phyloP scores from a whole-genome alignment of 2,329 filamentous ascomycete genomes.

The Arthrinium phaeospermum region DNA sequence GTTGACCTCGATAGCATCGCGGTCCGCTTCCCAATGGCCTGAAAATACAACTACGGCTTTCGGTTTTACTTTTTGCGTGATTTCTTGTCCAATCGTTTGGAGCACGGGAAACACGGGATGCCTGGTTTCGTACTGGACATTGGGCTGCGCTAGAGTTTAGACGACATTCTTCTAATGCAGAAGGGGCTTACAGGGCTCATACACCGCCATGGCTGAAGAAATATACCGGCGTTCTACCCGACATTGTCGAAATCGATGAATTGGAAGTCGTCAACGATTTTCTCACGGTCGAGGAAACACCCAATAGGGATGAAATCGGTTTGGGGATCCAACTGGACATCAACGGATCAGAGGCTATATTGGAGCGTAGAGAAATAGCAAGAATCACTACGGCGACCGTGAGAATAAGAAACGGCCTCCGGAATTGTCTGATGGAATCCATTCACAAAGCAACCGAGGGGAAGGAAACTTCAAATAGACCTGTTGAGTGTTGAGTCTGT shows the following conservation, averaged over 20 bases:
- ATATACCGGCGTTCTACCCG: slow-evolving; percentile 48
- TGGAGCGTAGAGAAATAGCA: slow-evolving; percentile 33
- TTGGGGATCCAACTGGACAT: slow-evolving; percentile 29
- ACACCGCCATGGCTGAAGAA: slow-evolving; percentile 59
- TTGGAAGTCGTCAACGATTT: not conserved
- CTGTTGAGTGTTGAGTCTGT: not conserved
- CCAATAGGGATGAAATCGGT: slow-evolving; percentile 26
- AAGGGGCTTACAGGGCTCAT: slow-evolving; percentile 31
- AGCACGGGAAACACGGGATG: slow-evolving; percentile 72
- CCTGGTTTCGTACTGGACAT: slow-evolving; percentile 69
- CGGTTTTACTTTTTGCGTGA: slow-evolving; percentile 64
- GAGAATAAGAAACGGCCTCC: slow-evolving; percentile 26
- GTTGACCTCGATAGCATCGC: slow-evolving; percentile 60
- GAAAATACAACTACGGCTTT: slow-evolving; percentile 69
- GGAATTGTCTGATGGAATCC: not conserved
- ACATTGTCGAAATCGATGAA: slow-evolving; percentile 29
- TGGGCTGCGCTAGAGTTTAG: slow-evolving; percentile 50
- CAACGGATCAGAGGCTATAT: slow-evolving; percentile 25
- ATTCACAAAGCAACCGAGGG: not conserved
- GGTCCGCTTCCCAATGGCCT: slow-evolving; percentile 66
- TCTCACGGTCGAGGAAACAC: slow-evolving; percentile 18
- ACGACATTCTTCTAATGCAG: not conserved
- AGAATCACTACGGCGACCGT: slow-evolving; percentile 28
- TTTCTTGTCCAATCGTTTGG: slow-evolving; percentile 60
- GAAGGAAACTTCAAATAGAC: not conserved